Evolutionary conservation across 257 asterid species (phyloP), one percentile per base, ranked within the genome.

Genomic region (Buddleja alternifolia): DNA sequence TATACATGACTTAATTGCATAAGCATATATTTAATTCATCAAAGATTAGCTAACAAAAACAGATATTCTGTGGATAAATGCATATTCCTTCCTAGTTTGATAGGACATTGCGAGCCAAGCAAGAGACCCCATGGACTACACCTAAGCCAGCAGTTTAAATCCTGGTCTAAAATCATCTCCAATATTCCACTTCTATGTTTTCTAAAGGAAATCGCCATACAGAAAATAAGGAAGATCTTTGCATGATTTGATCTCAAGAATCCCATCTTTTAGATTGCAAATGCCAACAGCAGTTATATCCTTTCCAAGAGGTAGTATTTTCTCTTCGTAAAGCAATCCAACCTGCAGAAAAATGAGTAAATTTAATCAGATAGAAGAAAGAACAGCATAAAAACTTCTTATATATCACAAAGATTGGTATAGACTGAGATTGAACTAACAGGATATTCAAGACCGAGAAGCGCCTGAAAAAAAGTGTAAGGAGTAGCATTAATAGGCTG

Each of bases 281-380:
- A 81, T 72, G 63, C 99, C 99, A 73, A 91, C 82, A 37, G 91
- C 96, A 21, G 96, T 89, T 66, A 94, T 66, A 67, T 87, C 86
- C 80, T 89, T 91, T 70, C 95, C 93, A 63, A 84, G 81, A 25
- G 95, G 93, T 63, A 94, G 93, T 70, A 91, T 84, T 78, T 94
- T 87, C 84, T 91, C 97, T 77, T 90, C 95, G 17, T 91, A 84
- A 25, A 94, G 87, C 78, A 91, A 65, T 65, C 93, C 97, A 81
- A 94, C 88, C 99, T 94, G 85, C 60, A 60, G 45, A 69, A 52
- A 24, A 39, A 46, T 36, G 44, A 25, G 8, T 15, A 34, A 25
- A 45, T 52, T 55, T 48, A 55, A n/a, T n/a, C n/a, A n/a, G n/a
- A n/a, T n/a, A n/a, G n/a, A 63, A 55, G 15, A 70, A 12, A 59